Evolutionary conservation across 2,329 filamentous ascomycete genomes (phyloP), one percentile per base, ranked within the genome.

Genomic region (Botrytis medusae): DNA sequence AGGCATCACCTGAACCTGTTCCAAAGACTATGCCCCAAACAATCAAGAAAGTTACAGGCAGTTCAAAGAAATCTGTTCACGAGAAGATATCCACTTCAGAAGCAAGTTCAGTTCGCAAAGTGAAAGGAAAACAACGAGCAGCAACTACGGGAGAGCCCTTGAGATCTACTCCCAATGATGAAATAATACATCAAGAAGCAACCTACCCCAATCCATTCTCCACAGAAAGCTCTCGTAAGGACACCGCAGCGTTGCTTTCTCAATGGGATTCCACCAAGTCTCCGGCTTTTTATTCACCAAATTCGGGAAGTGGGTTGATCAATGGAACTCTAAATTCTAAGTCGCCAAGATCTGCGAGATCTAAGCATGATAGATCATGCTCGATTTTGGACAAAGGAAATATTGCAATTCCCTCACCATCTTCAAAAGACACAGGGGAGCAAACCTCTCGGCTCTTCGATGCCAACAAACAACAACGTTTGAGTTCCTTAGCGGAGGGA

Each of bases 111-210:
- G 63, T 29, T 72, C 40, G 20, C 25, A 37, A 25, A 32, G 65
- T 8, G 9, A 68, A 69, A 51, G 40, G 42, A 5, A 59, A 72
- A 51, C 32, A 32, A 48, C 51, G 51, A 22, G 48, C 34, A 40
- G 40, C 9, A n/a, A 34, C 54, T 6, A 16, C 42, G 6, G 54
- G 16, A 69, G 54, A 25, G n/a, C 51, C 20, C 32, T 60, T 40
- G 5, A 25, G n/a, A 51, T 34, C 46, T 42, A 20, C 18, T 40
- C 12, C 16, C 10, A 12, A 12, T 14, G 46, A 72, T n/a, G 6
- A 71, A 48, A 73, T 72, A 22, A 61, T 73, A 61, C 34, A n/a
- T 34, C 71, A 73, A 54, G 71, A 73, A 70, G 65, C 71, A 73
- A 37, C n/a, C 18, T 62, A 73, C 18, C 71, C 57, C 18, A 73